Conservation (phyloP, 2,329 filamentous ascomycete genomes). For the Lizonia empirigonia region DNA sequence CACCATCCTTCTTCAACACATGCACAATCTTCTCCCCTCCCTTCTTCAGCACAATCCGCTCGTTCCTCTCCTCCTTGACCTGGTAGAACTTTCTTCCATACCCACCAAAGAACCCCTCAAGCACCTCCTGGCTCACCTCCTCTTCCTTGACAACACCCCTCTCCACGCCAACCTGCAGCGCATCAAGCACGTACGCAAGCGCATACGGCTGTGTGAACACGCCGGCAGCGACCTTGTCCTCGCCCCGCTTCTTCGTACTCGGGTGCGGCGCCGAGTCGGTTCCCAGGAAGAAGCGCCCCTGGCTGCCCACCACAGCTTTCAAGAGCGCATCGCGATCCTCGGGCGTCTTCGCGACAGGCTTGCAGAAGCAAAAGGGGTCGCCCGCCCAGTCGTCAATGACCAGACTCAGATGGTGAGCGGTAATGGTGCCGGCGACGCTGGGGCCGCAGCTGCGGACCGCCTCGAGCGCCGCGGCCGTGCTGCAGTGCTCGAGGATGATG, state of each 20-base stretch:
- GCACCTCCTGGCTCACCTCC: slow-evolving; percentile 59
- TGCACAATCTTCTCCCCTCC: slow-evolving; percentile 61
- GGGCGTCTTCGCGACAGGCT: slow-evolving; percentile 69
- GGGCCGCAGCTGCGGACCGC: slow-evolving; percentile 78
- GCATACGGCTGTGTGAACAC: slow-evolving; percentile 81
- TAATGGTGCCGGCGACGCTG: slow-evolving; percentile 80
- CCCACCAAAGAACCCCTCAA: slow-evolving; percentile 63
- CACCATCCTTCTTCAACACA: slow-evolving; percentile 59
- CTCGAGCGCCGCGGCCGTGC: slow-evolving; percentile 78
- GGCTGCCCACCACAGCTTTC: slow-evolving; percentile 60
- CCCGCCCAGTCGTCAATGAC: slow-evolving; percentile 74
- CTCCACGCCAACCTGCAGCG: slow-evolving; percentile 66
- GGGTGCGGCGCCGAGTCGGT: slow-evolving; percentile 75
- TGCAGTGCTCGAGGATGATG: slow-evolving; percentile 80
- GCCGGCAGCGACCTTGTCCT: slow-evolving; percentile 65
- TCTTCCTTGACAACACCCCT: slow-evolving; percentile 59
- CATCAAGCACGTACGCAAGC: slow-evolving; percentile 68
- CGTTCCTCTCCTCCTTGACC: slow-evolving; percentile 51
- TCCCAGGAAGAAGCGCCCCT: slow-evolving; percentile 74
- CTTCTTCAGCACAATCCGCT: slow-evolving; percentile 63
- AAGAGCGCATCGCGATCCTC: slow-evolving; percentile 75
- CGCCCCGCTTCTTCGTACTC: slow-evolving; percentile 63
- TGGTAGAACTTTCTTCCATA: slow-evolving; percentile 65
- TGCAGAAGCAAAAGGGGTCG: slow-evolving; percentile 80
- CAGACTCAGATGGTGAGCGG: slow-evolving; percentile 83